phyloP scores from a whole-genome alignment of 1,139 yeast genomes.

The Taphrina pruni region DNA sequence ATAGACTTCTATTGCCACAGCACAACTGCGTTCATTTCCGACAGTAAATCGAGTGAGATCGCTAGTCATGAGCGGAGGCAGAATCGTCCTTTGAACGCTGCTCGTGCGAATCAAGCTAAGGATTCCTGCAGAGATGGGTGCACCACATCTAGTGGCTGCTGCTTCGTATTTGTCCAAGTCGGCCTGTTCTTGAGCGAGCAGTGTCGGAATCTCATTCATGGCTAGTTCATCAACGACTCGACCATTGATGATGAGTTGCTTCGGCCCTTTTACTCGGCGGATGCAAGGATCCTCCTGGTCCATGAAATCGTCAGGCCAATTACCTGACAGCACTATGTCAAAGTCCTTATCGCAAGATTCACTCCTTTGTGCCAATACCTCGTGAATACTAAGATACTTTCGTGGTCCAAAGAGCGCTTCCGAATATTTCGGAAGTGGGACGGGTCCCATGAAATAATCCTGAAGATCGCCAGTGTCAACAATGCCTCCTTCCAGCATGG shows the following conservation, averaged over 20 bases:
- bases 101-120: slow-evolving; percentile 26
- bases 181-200: slow-evolving; percentile 35
- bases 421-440: slow-evolving; percentile 17
- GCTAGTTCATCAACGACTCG: slow-evolving; percentile 26
- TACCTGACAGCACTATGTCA: slow-evolving; percentile 29
- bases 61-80: slow-evolving; percentile 29
- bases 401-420: slow-evolving; percentile 37
- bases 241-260: slow-evolving; percentile 32
- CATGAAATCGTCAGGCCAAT: slow-evolving; percentile 26
- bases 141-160: slow-evolving; percentile 28
- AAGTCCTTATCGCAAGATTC: slow-evolving; percentile 15
- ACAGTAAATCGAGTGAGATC: slow-evolving; percentile 47
- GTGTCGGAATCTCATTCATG: slow-evolving; percentile 28
- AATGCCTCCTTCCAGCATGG: slow-evolving; percentile 46
- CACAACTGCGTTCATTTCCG: slow-evolving; percentile 46
- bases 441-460: slow-evolving; percentile 41
- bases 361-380: slow-evolving; percentile 1
- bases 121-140: slow-evolving; percentile 26
- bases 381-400: slow-evolving; percentile 12
- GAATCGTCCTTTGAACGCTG: slow-evolving; percentile 11
- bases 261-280: slow-evolving; percentile 21
- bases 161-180: slow-evolving; percentile 23
- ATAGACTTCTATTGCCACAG: slow-evolving; percentile 61
- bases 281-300: slow-evolving; percentile 15
- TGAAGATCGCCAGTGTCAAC: slow-evolving; percentile 47